Conservation (phyloP, 2,329 filamentous ascomycete genomes). For the Dothidotthia symphoricarpi region DNA sequence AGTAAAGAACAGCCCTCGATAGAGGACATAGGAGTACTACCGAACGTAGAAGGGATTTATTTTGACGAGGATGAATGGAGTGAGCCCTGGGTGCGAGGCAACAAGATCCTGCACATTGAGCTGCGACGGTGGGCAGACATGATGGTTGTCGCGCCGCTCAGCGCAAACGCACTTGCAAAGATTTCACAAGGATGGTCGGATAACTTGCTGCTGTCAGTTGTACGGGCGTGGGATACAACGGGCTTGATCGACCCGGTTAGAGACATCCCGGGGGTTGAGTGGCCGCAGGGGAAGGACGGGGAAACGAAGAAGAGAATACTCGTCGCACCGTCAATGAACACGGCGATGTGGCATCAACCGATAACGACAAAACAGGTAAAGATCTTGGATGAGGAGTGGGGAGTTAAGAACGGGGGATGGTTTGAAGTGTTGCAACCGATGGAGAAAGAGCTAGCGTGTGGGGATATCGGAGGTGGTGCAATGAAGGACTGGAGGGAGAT, state of each 20-base stretch:
- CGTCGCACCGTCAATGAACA: conserved; percentile 84
- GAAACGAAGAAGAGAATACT: conserved; percentile 60
- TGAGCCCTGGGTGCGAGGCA: conserved; percentile 72
- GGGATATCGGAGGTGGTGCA: conserved; percentile 75
- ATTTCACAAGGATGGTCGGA: conserved; percentile 76
- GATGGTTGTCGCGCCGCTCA: conserved; percentile 75
- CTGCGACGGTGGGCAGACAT: conserved; percentile 78
- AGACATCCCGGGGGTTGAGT: conserved; percentile 25
- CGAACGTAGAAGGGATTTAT: conserved; percentile 79
- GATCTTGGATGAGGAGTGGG: conserved; percentile 74
- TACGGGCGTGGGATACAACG: conserved; percentile 81
- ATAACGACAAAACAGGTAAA: conserved; percentile 71
- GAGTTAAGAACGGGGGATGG: conserved; percentile 49
- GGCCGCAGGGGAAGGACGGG: conserved; percentile 16
- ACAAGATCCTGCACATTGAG: conserved; percentile 87
- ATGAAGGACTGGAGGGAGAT: conserved; percentile 82
- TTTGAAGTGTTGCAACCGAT: conserved; percentile 71
- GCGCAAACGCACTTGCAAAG: conserved; percentile 84
- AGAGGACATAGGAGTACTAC: conserved; percentile 56
- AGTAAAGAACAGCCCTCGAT: conserved; percentile 73
- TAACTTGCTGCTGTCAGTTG: conserved; percentile 68
- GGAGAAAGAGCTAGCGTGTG: conserved; percentile 78
- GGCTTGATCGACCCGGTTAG: conserved; percentile 34
- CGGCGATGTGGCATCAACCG: conserved; percentile 84
- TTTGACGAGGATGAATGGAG: conserved; percentile 84